Percentiles rank a stretch among this genome's conserved stretches.
These are phyloP conservation scores for Annulohypoxylon bovei DNA, from an alignment of 495 filamentous ascomycete genomes.

Conservation along the genomic window DNA sequence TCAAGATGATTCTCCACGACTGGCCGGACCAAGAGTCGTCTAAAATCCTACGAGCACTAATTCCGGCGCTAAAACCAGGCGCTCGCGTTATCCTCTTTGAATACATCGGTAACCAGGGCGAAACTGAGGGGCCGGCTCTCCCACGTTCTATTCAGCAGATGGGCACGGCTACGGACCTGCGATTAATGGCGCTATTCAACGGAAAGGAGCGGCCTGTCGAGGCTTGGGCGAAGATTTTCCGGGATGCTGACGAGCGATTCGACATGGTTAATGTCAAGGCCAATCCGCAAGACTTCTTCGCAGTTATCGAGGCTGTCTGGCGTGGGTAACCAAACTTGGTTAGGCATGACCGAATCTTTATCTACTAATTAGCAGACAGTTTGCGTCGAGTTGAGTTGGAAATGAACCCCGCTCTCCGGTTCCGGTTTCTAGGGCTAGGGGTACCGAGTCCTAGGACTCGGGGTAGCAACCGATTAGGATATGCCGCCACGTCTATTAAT, in stretches of 20 bases:
- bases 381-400: neutral
- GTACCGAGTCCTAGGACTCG: neutral
- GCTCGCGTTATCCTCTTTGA: conserved; percentile 60
- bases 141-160: conserved; percentile 43
- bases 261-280: conserved; percentile 36
- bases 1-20: conserved; percentile 66
- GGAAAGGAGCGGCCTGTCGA: conserved; percentile 44
- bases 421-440: neutral
- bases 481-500: neutral
- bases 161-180: conserved; percentile 43
- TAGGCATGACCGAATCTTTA: neutral
- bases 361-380: neutral
- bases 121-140: conserved; percentile 26
- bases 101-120: conserved; percentile 48
- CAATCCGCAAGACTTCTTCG: conserved; percentile 41
- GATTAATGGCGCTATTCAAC: conserved; percentile 46
- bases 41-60: conserved; percentile 54
- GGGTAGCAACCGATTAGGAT: neutral
- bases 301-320: conserved; percentile 44
- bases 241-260: conserved; percentile 41
- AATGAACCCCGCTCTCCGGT: neutral
- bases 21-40: conserved; percentile 56
- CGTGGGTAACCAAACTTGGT: conserved; percentile 19
- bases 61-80: conserved; percentile 53
- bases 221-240: conserved; percentile 44